Conservation (phyloP, 768 basidiomycete species). For the Tricholoma matsutake region DNA sequence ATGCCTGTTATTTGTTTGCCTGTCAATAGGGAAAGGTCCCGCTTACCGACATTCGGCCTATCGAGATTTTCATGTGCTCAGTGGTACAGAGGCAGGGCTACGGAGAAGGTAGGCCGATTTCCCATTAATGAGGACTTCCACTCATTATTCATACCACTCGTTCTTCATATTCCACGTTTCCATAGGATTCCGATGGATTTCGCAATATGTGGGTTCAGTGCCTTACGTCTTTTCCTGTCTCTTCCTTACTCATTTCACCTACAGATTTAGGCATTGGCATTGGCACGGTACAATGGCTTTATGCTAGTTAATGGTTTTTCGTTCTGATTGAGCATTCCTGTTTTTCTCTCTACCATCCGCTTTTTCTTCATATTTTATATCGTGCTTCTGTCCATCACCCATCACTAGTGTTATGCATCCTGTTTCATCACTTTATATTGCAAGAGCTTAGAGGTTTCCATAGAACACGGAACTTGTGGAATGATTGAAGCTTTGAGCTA, state of each 20-base stretch:
- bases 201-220: slow-evolving; percentile 84
- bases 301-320: neutral
- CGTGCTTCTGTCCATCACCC: neutral
- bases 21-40: slow-evolving; percentile 88
- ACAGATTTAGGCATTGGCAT: slow-evolving; percentile 35
- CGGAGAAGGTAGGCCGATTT: slow-evolving; percentile 70
- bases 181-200: slow-evolving; percentile 92
- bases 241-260: neutral
- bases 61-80: slow-evolving; percentile 99
- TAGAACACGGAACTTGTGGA: neutral
- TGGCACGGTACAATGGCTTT: slow-evolving; percentile 5
- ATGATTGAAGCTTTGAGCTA: no score
- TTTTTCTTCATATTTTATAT: neutral
- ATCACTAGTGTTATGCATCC: neutral
- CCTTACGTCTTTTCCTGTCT: neutral
- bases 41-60: slow-evolving; percentile 93
- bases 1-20: slow-evolving; percentile 5
- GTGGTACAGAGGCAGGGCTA: slow-evolving; percentile 99
- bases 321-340: neutral
- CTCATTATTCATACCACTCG: slow-evolving; percentile 3
- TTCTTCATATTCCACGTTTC: slow-evolving; percentile 11
- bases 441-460: neutral
- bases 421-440: neutral
- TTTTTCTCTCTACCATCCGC: neutral
- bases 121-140: neutral